A percentile compares a stretch with the other conserved stretches of the same genome.
Evolutionary conservation across 2,329 filamentous ascomycete genomes (phyloP).

Genomic region (Botrytis deweyae): DNA sequence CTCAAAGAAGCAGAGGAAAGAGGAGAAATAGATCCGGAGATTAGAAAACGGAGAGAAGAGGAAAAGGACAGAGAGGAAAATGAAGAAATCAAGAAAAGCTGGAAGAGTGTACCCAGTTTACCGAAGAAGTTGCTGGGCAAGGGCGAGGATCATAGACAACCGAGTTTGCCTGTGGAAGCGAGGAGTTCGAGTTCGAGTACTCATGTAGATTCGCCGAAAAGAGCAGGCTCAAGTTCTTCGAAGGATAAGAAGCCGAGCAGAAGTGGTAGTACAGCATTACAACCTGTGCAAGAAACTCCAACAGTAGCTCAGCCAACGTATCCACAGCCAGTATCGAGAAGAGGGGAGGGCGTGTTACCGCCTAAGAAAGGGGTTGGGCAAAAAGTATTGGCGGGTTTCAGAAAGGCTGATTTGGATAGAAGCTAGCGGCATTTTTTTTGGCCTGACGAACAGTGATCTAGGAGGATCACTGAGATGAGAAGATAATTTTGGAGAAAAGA

Average conservation of each 20-base stretch:
- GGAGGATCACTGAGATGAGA: too few relatives aligned
- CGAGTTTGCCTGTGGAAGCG: slow-evolving; percentile 28
- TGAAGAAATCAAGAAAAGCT: slow-evolving; percentile 33
- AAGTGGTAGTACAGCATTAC: slow-evolving; percentile 18
- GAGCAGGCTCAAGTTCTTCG: slow-evolving; percentile 17
- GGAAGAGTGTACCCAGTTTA: slow-evolving; percentile 32
- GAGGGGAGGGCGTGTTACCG: slow-evolving; percentile 1
- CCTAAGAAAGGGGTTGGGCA: slow-evolving; percentile 27
- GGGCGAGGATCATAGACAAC: slow-evolving; percentile 34
- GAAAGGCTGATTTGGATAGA: slow-evolving; percentile 35
- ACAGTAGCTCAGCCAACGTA: slow-evolving; percentile 17
- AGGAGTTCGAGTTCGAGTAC: slow-evolving; percentile 22
- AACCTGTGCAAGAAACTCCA: slow-evolving; percentile 26
- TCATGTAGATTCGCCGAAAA: slow-evolving; percentile 19
- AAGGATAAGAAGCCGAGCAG: slow-evolving; percentile 19
- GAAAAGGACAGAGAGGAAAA: slow-evolving; percentile 45
- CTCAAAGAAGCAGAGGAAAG: slow-evolving; percentile 72
- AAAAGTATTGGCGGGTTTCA: slow-evolving; percentile 29
- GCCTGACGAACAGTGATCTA: neutral
- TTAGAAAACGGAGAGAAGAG: slow-evolving; percentile 50
- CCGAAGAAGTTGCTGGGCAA: slow-evolving; percentile 35
- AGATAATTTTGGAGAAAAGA: too few relatives aligned
- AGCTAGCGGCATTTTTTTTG: slow-evolving; percentile 21
- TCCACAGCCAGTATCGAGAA: slow-evolving; percentile 21
- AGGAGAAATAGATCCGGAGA: slow-evolving; percentile 29